A percentile compares a stretch with the other conserved stretches of the same genome.
Evolutionary conservation across 2,329 filamentous ascomycete species (phyloP).

Genomic region (Bertia moriformis): DNA sequence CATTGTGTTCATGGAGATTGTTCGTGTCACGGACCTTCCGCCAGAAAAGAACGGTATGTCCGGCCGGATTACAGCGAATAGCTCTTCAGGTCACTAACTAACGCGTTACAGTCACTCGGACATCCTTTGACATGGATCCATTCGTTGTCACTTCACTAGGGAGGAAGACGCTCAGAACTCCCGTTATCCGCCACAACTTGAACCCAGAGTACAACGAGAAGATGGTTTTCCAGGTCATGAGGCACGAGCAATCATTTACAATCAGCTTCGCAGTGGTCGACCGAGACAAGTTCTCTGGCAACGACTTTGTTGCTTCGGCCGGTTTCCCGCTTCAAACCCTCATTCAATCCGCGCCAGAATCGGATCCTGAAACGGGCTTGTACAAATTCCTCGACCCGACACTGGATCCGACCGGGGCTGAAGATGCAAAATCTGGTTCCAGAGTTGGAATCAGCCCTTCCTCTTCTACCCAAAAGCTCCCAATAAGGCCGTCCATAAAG

Average conservation of each 20-base stretch:
- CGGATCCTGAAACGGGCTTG: slow-evolving; percentile 72
- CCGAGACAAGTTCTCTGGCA: slow-evolving; percentile 89
- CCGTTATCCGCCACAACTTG: slow-evolving; percentile 78
- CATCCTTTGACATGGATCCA: slow-evolving; percentile 96
- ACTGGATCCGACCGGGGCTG: slow-evolving; percentile 43
- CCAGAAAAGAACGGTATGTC: slow-evolving; percentile 65
- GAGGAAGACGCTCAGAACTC: slow-evolving; percentile 86
- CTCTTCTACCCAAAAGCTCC: slow-evolving; percentile 35
- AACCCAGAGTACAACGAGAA: slow-evolving; percentile 95
- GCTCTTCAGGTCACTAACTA: slow-evolving; percentile 40
- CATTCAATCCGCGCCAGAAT: slow-evolving; percentile 63
- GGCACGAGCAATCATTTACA: slow-evolving; percentile 74
- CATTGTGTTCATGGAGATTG: slow-evolving; percentile 82
- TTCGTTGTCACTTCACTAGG: slow-evolving; percentile 92
- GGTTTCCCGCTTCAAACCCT: slow-evolving; percentile 69
- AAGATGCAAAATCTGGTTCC: slow-evolving; percentile 71
- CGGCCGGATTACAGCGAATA: slow-evolving; percentile 28
- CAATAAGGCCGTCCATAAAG: slow-evolving; percentile 27
- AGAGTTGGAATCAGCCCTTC: slow-evolving; percentile 59
- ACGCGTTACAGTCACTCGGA: slow-evolving; percentile 62
- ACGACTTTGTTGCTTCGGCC: slow-evolving; percentile 87
- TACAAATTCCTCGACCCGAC: slow-evolving; percentile 51
- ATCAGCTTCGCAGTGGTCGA: slow-evolving; percentile 88
- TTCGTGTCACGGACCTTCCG: slow-evolving; percentile 76
- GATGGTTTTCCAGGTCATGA: slow-evolving; percentile 90